Percentiles rank a stretch among this genome's conserved stretches.
These are phyloP conservation scores for Pinus tabuliformis DNA, from an alignment of 75 land plant species.

Conservation along the genomic window DNA sequence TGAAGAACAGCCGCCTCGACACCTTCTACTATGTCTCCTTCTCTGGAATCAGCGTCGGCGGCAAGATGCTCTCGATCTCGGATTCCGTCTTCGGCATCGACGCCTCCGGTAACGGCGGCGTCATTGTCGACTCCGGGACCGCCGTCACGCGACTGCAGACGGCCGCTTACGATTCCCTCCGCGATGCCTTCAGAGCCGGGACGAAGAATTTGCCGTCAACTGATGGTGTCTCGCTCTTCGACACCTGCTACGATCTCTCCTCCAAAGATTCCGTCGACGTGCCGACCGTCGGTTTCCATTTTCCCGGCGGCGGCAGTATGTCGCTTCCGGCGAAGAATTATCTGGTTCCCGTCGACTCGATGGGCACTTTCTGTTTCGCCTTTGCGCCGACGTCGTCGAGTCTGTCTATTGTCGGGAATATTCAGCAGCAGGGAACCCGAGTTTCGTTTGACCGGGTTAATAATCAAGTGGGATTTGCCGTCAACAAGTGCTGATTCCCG, in stretches of 20 bases:
- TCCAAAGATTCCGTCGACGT: slow-evolving; percentile 51
- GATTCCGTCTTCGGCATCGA: slow-evolving; percentile 36
- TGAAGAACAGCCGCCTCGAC: slow-evolving; percentile 38
- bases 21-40: slow-evolving; percentile 58
- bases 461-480: slow-evolving; percentile 40
- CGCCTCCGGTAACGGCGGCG: slow-evolving; percentile 61
- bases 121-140: slow-evolving; percentile 69
- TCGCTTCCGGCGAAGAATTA: slow-evolving; percentile 68
- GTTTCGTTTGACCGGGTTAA: slow-evolving; percentile 53
- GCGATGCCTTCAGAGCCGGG: slow-evolving; percentile 60
- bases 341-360: slow-evolving; percentile 69
- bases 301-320: slow-evolving; percentile 38
- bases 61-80: slow-evolving; percentile 40
- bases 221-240: slow-evolving; percentile 63
- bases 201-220: slow-evolving; percentile 36
- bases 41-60: slow-evolving; percentile 62
- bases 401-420: slow-evolving; percentile 78
- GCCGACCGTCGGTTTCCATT: slow-evolving; percentile 63
- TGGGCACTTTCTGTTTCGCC: slow-evolving; percentile 77
- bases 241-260: slow-evolving; percentile 83
- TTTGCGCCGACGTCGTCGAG: slow-evolving; percentile 58
- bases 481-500: slow-evolving; percentile 40
- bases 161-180: slow-evolving; percentile 48
- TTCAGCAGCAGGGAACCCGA: slow-evolving; percentile 86
- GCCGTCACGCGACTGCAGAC: slow-evolving; percentile 65